These are phyloP conservation scores for Coleophoma eucalyptorum DNA, from an alignment of 2,329 filamentous ascomycete genomes.

Conservation along the genomic window DNA sequence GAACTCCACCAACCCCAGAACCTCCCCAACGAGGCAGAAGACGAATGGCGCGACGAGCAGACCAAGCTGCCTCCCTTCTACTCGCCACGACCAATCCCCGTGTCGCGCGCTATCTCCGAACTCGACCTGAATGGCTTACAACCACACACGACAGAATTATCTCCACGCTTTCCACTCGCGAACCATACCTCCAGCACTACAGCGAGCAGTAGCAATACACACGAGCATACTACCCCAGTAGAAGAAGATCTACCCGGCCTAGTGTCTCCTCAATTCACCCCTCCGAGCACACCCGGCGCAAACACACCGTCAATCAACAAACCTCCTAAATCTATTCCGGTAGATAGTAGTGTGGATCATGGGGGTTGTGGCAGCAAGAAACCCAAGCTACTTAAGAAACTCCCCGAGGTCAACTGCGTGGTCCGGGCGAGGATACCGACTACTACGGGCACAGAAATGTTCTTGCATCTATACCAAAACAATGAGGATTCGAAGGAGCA, in stretches of 20 bases:
- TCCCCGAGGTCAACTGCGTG: conserved; percentile 88
- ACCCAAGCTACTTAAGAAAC: conserved; percentile 67
- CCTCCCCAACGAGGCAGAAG: not conserved
- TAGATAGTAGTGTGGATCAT: conserved; percentile 50
- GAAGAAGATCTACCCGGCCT: conserved; percentile 37
- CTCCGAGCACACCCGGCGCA: conserved; percentile 60
- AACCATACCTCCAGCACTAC: too few relatives aligned
- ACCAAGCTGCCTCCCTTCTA: conserved; percentile 26
- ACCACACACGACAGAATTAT: conserved; percentile 5
- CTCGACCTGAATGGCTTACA: conserved; percentile 23
- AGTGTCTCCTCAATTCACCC: conserved; percentile 82
- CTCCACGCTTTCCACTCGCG: conserved; percentile 4
- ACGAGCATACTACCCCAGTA: too few relatives aligned
- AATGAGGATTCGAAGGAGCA: conserved; percentile 94
- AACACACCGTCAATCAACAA: conserved; percentile 42
- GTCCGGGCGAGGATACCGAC: conserved; percentile 95
- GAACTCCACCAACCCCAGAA: not conserved
- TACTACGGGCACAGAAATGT: conserved; percentile 91
- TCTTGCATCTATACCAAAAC: conserved; percentile 91
- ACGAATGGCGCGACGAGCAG: conserved; percentile 2
- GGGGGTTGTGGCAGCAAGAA: conserved; percentile 60
- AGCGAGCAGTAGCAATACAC: too few relatives aligned
- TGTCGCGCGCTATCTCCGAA: conserved; percentile 28
- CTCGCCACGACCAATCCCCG: conserved; percentile 28
- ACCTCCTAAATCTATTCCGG: conserved; percentile 36